Evolutionary conservation across 1,139 yeast genomes (phyloP).

Genomic region (Hyphopichia burtonii): DNA sequence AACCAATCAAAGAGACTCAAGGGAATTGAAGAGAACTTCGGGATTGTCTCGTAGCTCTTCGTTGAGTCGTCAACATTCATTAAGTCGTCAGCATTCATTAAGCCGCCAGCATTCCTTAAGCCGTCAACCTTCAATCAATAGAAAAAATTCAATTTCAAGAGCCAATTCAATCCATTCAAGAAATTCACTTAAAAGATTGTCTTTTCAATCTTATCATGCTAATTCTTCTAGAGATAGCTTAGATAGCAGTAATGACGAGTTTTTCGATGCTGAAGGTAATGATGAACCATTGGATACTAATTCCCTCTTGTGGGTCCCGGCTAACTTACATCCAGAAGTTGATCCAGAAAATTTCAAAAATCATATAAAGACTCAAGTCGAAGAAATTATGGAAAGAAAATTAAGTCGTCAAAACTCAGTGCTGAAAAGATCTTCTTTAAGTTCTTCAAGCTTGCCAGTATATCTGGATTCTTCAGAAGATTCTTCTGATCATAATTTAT

Average conservation of each 20-base stretch:
- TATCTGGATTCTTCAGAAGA: conserved; percentile 5
- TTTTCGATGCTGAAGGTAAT: conserved; percentile 22
- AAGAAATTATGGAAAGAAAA: conserved; percentile 61
- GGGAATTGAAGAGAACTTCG: conserved; percentile 1
- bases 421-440: conserved; percentile 33
- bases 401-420: conserved; percentile 30
- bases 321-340: conserved; percentile 86
- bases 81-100: conserved; percentile 5
- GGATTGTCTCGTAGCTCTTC: conserved; percentile 3
- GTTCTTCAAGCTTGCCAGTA: conserved; percentile 16
- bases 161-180: background rate
- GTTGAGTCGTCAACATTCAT: conserved; percentile 10
- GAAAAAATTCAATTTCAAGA: conserved; percentile 5
- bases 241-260: conserved; percentile 14
- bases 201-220: conserved; percentile 1
- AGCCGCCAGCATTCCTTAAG: conserved; percentile 8
- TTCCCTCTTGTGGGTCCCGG: conserved; percentile 85
- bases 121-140: conserved; percentile 7
- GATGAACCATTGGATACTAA: conserved; percentile 28
- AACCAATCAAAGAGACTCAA: background rate
- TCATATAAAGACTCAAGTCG: conserved; percentile 77
- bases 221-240: conserved; percentile 5
- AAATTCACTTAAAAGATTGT: conserved; percentile 2
- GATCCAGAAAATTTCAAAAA: conserved; percentile 88
- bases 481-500: background rate